Evolutionary conservation across 2,329 filamentous ascomycete species (phyloP).

Genomic region (Leptographium procerum): DNA sequence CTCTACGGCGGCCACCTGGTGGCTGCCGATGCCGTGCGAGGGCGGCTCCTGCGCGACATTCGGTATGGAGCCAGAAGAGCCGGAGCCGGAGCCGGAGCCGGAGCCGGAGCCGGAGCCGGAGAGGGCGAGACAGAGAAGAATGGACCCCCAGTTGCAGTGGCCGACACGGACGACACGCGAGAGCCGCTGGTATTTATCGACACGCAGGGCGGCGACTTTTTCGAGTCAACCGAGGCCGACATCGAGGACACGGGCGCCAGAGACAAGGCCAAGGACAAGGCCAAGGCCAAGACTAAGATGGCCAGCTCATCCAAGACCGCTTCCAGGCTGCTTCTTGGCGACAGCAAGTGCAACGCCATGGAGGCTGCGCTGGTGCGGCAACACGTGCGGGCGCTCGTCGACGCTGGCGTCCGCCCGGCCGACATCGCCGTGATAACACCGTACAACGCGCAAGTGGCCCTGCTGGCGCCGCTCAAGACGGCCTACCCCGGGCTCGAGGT

Average conservation of each 20-base stretch:
- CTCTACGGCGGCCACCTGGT: constrained; percentile 75
- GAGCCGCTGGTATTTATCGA: constrained; percentile 91
- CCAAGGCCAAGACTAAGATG: no score
- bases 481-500: constrained; percentile 76
- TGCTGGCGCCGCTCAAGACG: constrained; percentile 72
- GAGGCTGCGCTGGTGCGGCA: constrained; percentile 71
- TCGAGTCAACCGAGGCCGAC: constrained; percentile 68
- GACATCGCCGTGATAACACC: constrained; percentile 92
- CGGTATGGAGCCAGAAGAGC: constrained; percentile 52
- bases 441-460: constrained; percentile 85
- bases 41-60: constrained; percentile 63
- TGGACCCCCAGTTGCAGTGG: constrained; percentile 30
- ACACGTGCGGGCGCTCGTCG: constrained; percentile 65
- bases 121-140: neutral
- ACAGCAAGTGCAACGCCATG: constrained; percentile 84
- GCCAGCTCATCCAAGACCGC: no score
- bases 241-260: constrained; percentile 34
- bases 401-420: constrained; percentile 65
- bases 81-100: no score
- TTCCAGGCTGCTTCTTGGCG: constrained; percentile 25
- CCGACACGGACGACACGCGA: constrained; percentile 72
- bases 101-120: no score
- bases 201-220: constrained; percentile 88
- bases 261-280: constrained; percentile 11
- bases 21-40: constrained; percentile 68